These are phyloP conservation scores for Phyllosticta citribraziliensis DNA, from an alignment of 2,329 filamentous ascomycete species.

Conservation along the genomic window DNA sequence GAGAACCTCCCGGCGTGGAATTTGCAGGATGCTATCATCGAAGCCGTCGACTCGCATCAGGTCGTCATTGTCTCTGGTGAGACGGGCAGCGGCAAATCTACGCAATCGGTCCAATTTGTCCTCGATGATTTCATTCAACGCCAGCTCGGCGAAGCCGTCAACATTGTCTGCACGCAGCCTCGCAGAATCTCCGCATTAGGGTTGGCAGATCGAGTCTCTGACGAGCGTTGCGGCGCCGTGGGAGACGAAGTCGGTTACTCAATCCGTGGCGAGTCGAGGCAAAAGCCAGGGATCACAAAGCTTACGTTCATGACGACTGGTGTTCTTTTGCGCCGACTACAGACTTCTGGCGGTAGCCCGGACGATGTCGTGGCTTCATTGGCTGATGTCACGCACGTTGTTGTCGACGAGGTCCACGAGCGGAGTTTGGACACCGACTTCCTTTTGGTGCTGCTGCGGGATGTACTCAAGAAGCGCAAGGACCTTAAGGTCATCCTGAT, in stretches of 20 bases:
- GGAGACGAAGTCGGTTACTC: conserved; percentile 86
- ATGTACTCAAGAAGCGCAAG: conserved; percentile 63
- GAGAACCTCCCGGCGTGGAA: conserved; percentile 79
- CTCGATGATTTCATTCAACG: conserved; percentile 78
- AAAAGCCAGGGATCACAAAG: conserved; percentile 60
- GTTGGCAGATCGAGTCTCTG: conserved; percentile 85
- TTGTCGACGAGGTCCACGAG: conserved; percentile 96
- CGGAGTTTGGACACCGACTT: conserved; percentile 93
- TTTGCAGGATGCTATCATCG: conserved; percentile 65
- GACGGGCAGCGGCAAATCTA: conserved; percentile 94
- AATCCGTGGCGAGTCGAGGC: conserved; percentile 81
- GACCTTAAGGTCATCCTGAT: conserved; percentile 88
- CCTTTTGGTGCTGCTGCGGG: conserved; percentile 73
- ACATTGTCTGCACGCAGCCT: conserved; percentile 93
- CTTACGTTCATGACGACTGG: conserved; percentile 96
- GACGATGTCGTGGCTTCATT: conserved; percentile 74
- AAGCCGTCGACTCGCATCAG: conserved; percentile 65
- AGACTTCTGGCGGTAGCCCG: conserved; percentile 72
- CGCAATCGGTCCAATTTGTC: conserved; percentile 92
- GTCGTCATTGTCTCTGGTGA: conserved; percentile 96
- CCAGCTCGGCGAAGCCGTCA: conserved; percentile 65
- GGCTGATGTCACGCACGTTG: conserved; percentile 84
- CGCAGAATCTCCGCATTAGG: conserved; percentile 89
- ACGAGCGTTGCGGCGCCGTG: conserved; percentile 72
- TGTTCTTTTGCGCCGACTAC: conserved; percentile 81